A percentile compares a stretch with the other conserved stretches of the same genome.
Evolutionary conservation across 1,139 yeast species (phyloP).

Genomic region (Eremothecium sinecaudum): DNA sequence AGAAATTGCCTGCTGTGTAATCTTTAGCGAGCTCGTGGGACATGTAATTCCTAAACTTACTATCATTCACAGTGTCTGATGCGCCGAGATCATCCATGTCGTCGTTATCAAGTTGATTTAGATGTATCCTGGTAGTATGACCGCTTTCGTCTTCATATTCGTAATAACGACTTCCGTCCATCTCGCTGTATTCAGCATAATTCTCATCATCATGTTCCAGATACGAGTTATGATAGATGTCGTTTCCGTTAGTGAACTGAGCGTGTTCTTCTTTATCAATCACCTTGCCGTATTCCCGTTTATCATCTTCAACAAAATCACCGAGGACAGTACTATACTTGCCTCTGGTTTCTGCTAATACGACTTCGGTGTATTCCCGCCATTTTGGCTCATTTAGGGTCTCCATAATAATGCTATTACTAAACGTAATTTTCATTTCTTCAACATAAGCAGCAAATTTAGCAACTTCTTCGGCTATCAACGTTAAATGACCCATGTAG

Average conservation of each 20-base stretch:
- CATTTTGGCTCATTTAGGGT: constrained; percentile 47
- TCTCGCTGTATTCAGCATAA: constrained; percentile 28
- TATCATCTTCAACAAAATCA: constrained; percentile 39
- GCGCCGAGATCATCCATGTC: constrained; percentile 20
- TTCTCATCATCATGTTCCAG: constrained; percentile 23
- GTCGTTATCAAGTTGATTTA: constrained; percentile 10
- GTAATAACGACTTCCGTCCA: constrained; percentile 14
- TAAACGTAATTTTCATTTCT: constrained; percentile 30
- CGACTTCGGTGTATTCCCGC: constrained; percentile 77
- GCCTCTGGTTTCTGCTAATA: constrained; percentile 80
- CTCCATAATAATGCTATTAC: constrained; percentile 23
- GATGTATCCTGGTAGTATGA: constrained; percentile 2
- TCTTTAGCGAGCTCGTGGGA: constrained; percentile 66
- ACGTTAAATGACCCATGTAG: constrained; percentile 93
- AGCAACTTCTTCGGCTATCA: constrained; percentile 94
- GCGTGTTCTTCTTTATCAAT: constrained; percentile 14
- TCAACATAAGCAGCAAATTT: constrained; percentile 50
- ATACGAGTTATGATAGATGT: constrained; percentile 16
- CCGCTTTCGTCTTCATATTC: constrained; percentile 7
- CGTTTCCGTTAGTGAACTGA: constrained; percentile 12
- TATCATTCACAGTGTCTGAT: constrained; percentile 28
- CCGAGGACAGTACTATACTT: constrained; percentile 94
- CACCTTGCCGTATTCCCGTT: constrained; percentile 20
- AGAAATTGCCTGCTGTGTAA: constrained; percentile 46
- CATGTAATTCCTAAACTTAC: constrained; percentile 68